These are phyloP conservation scores for Calonectria naviculata DNA, from an alignment of 2,329 filamentous ascomycete genomes.

Conservation along the genomic window DNA sequence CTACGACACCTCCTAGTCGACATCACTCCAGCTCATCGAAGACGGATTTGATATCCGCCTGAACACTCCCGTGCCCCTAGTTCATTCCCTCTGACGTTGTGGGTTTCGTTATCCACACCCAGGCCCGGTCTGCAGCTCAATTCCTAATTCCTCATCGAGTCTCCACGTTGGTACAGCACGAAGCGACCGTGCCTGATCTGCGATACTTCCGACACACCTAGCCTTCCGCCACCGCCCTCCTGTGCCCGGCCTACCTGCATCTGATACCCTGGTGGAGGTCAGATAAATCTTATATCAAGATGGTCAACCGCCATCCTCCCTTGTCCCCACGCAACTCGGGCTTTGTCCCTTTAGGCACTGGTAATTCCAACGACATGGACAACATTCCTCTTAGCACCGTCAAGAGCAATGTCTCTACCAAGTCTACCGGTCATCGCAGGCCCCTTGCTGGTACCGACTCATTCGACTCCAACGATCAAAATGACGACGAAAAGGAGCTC, in stretches of 20 bases:
- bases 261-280: conserved; percentile 37
- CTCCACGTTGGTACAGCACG: conserved; percentile 21
- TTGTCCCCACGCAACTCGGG: conserved; percentile 53
- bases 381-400: conserved; percentile 68
- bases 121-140: conserved; percentile 23
- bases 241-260: conserved; percentile 3
- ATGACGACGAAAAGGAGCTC: conserved; percentile 57
- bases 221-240: conserved; percentile 2
- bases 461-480: conserved; percentile 45
- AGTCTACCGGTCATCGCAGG: conserved; percentile 63
- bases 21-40: conserved; percentile 22
- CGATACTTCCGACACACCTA: conserved; percentile 21
- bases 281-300: conserved; percentile 28
- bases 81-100: conserved; percentile 29
- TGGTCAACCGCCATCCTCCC: conserved; percentile 44
- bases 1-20: conserved; percentile 21
- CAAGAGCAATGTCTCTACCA: conserved; percentile 63
- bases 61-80: conserved; percentile 26
- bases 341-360: conserved; percentile 56
- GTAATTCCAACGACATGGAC: conserved; percentile 46
- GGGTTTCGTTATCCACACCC: conserved; percentile 31
- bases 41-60: conserved; percentile 41
- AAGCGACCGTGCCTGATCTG: conserved; percentile 23
- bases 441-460: conserved; percentile 52
- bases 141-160: conserved; percentile 14